Conservation (phyloP, 2,329 filamentous ascomycete genomes). For the Diaporthe sp. region DNA sequence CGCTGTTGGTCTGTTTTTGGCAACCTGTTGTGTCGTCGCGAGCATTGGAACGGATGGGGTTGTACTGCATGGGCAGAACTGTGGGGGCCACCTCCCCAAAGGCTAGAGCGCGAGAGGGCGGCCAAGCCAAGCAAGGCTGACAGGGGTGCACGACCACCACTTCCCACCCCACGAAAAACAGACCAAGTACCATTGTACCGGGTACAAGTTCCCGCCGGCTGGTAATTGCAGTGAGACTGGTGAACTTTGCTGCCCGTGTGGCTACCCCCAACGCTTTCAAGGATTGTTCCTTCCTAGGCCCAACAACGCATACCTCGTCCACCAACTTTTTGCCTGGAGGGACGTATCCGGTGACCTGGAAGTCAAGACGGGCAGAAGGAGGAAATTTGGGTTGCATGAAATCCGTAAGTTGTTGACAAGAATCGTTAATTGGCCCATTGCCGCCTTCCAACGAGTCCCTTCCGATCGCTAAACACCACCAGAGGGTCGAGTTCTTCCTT, state of each 20-base stretch:
- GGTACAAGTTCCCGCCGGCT: constrained; percentile 6
- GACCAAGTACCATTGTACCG: not conserved
- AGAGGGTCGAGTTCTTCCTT: constrained; percentile 8
- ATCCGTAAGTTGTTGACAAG: constrained; percentile 32
- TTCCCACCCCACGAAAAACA: constrained; percentile 6
- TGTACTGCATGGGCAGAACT: constrained; percentile 25
- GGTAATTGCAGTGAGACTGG: constrained; percentile 29
- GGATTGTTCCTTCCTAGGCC: constrained; percentile 32
- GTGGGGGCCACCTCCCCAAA: constrained; percentile 12
- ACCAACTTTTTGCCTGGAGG: constrained; percentile 24
- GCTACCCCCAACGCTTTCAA: constrained; percentile 35
- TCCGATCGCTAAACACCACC: constrained; percentile 16
- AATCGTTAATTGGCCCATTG: constrained; percentile 15
- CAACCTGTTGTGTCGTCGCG: constrained; percentile 19
- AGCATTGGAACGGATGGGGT: constrained; percentile 34
- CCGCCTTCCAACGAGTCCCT: constrained; percentile 1
- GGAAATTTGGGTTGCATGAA: constrained; percentile 24
- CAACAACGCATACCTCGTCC: constrained; percentile 35
- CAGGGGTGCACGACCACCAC: constrained; percentile 17
- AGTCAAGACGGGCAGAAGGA: constrained; percentile 34
- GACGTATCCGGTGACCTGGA: constrained; percentile 28
- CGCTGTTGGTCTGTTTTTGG: constrained; percentile 16
- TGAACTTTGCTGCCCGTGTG: constrained; percentile 29
- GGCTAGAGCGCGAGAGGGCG: not conserved
- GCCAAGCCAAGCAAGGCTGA: constrained; percentile 29